Conservation (phyloP, 768 basidiomycete genomes). For the Psilocybe azurescens region DNA sequence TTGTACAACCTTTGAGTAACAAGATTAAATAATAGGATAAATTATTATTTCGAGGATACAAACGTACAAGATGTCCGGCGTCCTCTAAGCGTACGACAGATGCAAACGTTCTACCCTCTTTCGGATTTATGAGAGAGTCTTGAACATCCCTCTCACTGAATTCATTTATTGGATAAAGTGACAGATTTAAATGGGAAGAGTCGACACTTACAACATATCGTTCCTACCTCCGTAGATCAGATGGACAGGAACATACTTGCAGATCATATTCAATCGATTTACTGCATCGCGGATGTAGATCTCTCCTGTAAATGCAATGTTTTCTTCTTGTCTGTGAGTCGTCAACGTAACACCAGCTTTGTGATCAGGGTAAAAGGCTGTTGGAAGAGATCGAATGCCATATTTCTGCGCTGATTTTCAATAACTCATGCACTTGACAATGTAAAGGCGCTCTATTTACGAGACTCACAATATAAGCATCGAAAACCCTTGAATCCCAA, state of each 20-base stretch:
- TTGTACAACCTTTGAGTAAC: conserved; percentile 28
- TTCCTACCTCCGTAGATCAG: conserved; percentile 34
- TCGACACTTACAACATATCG: conserved; percentile 34
- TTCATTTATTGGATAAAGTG: too few relatives aligned
- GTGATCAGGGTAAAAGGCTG: conserved; percentile 33
- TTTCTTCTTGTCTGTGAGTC: conserved; percentile 31
- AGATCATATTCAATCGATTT: conserved; percentile 33
- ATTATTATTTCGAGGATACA: too few relatives aligned
- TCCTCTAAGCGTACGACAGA: conserved; percentile 31
- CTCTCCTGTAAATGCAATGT: conserved; percentile 31
- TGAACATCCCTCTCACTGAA: conserved; percentile 29
- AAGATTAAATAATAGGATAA: neutral
- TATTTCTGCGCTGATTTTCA: conserved; percentile 23
- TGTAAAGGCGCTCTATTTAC: neutral
- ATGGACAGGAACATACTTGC: conserved; percentile 31
- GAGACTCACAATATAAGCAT: conserved; percentile 25
- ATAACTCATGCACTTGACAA: neutral
- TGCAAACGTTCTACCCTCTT: conserved; percentile 30
- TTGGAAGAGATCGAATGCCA: conserved; percentile 32
- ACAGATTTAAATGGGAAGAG: neutral
- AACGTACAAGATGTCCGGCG: conserved; percentile 36
- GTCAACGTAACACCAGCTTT: conserved; percentile 29
- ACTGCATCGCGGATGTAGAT: conserved; percentile 27
- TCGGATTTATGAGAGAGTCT: conserved; percentile 30
- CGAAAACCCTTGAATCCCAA: conserved; percentile 34